A percentile compares a stretch with the other conserved stretches of the same genome.
Conservation (phyloP, 2,329 filamentous ascomycete species). For the Acrocalymma vagum region DNA sequence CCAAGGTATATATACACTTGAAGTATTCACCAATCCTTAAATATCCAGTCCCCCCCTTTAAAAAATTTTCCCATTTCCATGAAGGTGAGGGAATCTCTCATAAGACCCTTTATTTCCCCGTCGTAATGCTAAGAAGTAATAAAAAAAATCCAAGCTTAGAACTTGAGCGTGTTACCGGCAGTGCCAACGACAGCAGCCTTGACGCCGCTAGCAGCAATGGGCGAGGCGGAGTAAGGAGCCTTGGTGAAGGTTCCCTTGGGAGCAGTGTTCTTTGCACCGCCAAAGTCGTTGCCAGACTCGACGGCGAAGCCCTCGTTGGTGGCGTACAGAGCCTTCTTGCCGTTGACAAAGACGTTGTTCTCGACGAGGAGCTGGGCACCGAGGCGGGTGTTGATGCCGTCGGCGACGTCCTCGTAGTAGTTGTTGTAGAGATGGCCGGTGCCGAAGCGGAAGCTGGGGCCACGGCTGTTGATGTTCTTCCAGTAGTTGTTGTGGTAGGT, state of each 20-base stretch:
- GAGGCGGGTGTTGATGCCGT: conserved; percentile 53
- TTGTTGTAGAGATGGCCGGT: conserved; percentile 70
- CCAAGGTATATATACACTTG: no score
- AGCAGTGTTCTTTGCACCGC: conserved; percentile 41
- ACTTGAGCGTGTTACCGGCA: conserved; percentile 49
- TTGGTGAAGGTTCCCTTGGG: conserved; percentile 39
- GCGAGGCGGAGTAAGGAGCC: conserved; percentile 44
- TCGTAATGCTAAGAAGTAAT: no score
- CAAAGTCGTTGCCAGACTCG: conserved; percentile 49
- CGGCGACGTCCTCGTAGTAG: conserved; percentile 49
- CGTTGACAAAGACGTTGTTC: conserved; percentile 47
- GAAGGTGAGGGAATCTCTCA: no score
- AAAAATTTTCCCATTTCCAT: no score
- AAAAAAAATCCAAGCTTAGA: no score
- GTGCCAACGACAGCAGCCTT: conserved; percentile 50
- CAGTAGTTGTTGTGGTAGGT: conserved; percentile 75
- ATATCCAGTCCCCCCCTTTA: no score
- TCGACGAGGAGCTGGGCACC: conserved; percentile 55
- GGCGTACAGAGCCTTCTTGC: conserved; percentile 46
- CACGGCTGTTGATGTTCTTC: conserved; percentile 70
- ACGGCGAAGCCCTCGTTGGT: conserved; percentile 48
- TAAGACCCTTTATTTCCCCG: no score
- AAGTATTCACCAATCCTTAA: no score
- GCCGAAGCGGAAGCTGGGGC: conserved; percentile 71
- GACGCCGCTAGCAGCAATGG: conserved; percentile 43